A percentile compares a stretch with the other conserved stretches of the same genome.
Evolutionary conservation across 441 rosid species (phyloP).

Genomic region (Euphorbia schlechtendalii): DNA sequence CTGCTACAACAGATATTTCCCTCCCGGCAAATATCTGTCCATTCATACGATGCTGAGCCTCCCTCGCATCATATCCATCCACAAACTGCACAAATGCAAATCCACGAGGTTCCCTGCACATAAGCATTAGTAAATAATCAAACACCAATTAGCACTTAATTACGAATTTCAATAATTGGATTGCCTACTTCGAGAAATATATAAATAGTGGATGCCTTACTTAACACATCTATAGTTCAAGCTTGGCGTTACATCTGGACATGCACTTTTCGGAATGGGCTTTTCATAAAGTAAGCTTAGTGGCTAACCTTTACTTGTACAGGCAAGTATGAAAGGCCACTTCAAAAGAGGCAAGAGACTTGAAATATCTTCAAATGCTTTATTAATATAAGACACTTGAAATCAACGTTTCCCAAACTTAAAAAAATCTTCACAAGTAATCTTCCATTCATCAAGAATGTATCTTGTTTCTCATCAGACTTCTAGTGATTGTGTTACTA

Average conservation of each 20-base stretch:
- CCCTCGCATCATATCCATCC: slow-evolving; percentile 78
- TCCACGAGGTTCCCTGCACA: slow-evolving; percentile 84
- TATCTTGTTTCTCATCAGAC: slow-evolving; percentile 59
- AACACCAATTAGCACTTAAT: slow-evolving; percentile 14
- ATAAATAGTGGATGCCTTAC: slow-evolving; percentile 31
- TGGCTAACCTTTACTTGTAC: slow-evolving; percentile 59
- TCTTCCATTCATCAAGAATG: slow-evolving; percentile 44
- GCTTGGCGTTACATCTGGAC: slow-evolving; percentile 23
- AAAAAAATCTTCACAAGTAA: slow-evolving; percentile 42
- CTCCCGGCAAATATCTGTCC: slow-evolving; percentile 82
- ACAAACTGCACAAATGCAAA: slow-evolving; percentile 98
- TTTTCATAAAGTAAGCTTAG: slow-evolving; percentile 41
- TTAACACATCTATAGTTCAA: slow-evolving; percentile 30
- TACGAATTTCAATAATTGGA: slow-evolving; percentile 17
- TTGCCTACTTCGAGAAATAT: slow-evolving; percentile 22
- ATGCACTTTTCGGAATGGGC: slow-evolving; percentile 36
- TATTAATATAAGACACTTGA: slow-evolving; percentile 64
- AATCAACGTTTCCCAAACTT: slow-evolving; percentile 43
- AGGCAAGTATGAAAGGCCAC: slow-evolving; percentile 64
- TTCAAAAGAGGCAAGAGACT: slow-evolving; percentile 72
- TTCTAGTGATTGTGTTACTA: slow-evolving; percentile 58
- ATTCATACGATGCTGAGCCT: slow-evolving; percentile 90
- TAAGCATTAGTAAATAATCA: slow-evolving; percentile 12
- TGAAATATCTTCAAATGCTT: slow-evolving; percentile 61
- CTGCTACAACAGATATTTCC: slow-evolving; percentile 85